Evolutionary conservation across 1,139 yeast species (phyloP).

Genomic region (Saccharomyces hybrid): DNA sequence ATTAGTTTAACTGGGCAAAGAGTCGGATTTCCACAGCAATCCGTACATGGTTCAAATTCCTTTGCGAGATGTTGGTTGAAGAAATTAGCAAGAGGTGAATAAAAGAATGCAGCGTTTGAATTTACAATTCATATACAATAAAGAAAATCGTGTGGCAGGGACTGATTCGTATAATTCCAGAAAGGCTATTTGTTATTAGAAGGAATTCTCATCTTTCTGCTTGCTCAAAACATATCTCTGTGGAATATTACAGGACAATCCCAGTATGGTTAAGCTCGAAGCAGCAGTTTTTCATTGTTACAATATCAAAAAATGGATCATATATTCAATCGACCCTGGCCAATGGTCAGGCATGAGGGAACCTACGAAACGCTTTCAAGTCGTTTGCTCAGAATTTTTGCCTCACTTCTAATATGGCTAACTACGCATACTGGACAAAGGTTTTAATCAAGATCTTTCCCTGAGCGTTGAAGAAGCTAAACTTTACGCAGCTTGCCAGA

Average conservation of each 20-base stretch:
- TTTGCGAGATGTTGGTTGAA: neutral
- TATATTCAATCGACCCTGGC: neutral
- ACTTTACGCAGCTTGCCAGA: neutral
- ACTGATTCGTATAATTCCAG: neutral
- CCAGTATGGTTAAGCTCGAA: neutral
- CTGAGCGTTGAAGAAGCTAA: neutral
- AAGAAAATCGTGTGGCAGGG: neutral
- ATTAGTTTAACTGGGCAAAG: neutral
- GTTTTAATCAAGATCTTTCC: too few species aligned
- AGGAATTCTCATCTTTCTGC: neutral
- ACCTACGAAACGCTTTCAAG: neutral
- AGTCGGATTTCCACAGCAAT: neutral
- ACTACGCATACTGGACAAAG: neutral
- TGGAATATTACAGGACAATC: neutral
- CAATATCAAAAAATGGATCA: neutral
- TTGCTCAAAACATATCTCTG: neutral
- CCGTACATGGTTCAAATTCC: neutral
- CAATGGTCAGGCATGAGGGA: neutral
- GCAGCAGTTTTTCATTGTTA: neutral
- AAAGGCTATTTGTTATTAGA: neutral
- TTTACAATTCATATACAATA: neutral
- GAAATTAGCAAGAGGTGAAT: neutral
- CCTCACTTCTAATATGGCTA: neutral
- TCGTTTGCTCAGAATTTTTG: neutral
- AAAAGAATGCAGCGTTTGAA: neutral